These are phyloP conservation scores for Turnera subulata DNA, from an alignment of 345 rosid species.

Conservation along the genomic window DNA sequence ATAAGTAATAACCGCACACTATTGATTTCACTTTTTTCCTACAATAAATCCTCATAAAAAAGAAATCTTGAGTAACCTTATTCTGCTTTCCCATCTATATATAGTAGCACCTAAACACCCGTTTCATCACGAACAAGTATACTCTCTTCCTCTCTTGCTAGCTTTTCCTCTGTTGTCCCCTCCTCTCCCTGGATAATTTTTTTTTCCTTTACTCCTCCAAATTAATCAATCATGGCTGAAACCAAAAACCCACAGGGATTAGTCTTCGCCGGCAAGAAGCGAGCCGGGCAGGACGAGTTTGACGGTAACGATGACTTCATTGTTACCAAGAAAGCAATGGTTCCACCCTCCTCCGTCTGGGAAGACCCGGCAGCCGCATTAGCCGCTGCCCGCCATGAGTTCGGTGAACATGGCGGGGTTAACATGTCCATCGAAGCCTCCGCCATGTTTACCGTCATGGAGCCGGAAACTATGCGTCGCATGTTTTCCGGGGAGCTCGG, in stretches of 20 bases:
- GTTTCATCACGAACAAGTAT: neutral
- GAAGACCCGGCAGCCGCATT: constrained; percentile 78
- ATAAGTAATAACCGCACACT: too few species aligned
- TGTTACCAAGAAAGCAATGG: constrained; percentile 44
- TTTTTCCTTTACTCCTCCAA: neutral
- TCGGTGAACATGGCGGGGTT: constrained; percentile 97
- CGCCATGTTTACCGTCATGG: constrained; percentile 99
- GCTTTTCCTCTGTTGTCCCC: too few species aligned
- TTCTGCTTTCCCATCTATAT: neutral
- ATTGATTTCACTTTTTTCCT: neutral
- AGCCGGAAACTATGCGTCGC: constrained; percentile 87
- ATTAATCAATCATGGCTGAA: neutral
- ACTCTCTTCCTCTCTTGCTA: too few species aligned
- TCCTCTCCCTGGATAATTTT: neutral
- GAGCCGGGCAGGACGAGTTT: constrained; percentile 41
- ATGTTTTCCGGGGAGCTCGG: constrained; percentile 96
- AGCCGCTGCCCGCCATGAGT: constrained; percentile 77
- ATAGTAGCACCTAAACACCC: neutral
- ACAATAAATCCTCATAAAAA: neutral
- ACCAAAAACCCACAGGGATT: constrained; percentile 17
- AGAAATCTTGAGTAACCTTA: too few species aligned
- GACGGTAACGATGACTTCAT: constrained; percentile 30
- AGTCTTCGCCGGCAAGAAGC: constrained; percentile 46
- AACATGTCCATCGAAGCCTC: constrained; percentile 99
- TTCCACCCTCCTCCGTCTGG: constrained; percentile 27